Conservation (phyloP, 2,329 filamentous ascomycete species). For the Blumeria graminis region DNA sequence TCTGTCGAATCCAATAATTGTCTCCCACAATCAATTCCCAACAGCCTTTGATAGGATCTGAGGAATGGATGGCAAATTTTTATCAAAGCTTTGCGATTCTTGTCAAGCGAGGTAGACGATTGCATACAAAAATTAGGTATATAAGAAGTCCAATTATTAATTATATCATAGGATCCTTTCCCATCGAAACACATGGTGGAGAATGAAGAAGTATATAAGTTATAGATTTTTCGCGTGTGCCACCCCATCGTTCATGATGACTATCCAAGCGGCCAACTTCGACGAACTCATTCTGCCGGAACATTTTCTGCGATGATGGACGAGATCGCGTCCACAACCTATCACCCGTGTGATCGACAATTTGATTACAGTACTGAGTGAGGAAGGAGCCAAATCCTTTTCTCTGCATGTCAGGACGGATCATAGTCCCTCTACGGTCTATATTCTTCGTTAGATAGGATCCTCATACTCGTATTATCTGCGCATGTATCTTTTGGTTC, state of each 20-base stretch:
- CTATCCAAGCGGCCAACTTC: neutral
- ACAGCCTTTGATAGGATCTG: too few species aligned
- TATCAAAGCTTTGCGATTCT: too few species aligned
- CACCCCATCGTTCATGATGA: conserved; percentile 2
- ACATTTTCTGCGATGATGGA: neutral
- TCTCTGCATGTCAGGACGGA: neutral
- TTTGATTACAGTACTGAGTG: neutral
- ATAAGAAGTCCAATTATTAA: too few species aligned
- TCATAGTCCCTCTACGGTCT: conserved; percentile 1
- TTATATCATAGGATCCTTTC: too few species aligned
- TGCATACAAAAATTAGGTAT: too few species aligned
- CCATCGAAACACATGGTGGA: neutral
- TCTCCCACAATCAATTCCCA: too few species aligned
- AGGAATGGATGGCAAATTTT: too few species aligned
- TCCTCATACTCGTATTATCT: neutral
- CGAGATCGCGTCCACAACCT: neutral
- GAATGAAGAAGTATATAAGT: neutral
- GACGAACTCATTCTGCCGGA: neutral
- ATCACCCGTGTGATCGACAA: neutral
- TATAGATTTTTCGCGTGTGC: neutral
- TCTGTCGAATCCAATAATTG: too few species aligned
- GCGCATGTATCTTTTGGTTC: neutral
- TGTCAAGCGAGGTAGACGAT: too few species aligned
- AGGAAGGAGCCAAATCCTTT: neutral
- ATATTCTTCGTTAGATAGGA: neutral